Evolutionary conservation across 805 yeast genomes (phyloP), one percentile per base, ranked within the genome.

Genomic region (Peterozyma toletana): DNA sequence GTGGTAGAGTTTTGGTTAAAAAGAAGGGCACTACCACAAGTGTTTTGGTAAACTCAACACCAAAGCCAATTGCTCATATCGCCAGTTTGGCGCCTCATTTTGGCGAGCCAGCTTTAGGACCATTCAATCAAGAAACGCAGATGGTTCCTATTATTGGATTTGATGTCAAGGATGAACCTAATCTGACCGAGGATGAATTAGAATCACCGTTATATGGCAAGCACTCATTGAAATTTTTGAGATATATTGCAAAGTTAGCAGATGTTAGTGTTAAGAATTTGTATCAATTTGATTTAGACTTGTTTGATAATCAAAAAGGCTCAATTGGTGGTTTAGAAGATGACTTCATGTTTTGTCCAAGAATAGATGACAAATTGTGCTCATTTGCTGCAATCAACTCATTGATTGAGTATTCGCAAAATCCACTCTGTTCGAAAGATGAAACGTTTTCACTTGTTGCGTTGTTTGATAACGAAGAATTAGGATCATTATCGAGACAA

Each of bases 41-140:
- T 7, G 66, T 63, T 45, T 57, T 79, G 51, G 72, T 80, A 30
- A 73, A 73, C 56, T 77, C 83, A 5, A 64, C 83, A 1, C 83
- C 85, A n/a, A 72, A 70, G 50, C 86, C 87, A 48, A 74, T 87
- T 53, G 96, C 90, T 11, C 80, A 80, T 53, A 83, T 87, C 42
- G 93, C 96, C 3, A 75, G 91, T 1, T 68, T 87, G 56, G 96
- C 96, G 6, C 90, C 90, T 3, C 96, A 88, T 65, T 87, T 87
- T 58, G 96, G 95, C 38, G 65, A 67, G 2, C 80, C 80, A 6
- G 71, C 87, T 2, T 56, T 63, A 21, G 81, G 82, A 9, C 89
- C 89, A 4, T 85, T 82, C 64, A 86, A 88, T 63, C 67, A 66
- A 41, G 96, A 87, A 59, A 82, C 83, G 21, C 78, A 81, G 56